Base-by-base conservation (phyloP, 441 rosid genomes). In the Bocquillonia castaneifolia region DNA sequence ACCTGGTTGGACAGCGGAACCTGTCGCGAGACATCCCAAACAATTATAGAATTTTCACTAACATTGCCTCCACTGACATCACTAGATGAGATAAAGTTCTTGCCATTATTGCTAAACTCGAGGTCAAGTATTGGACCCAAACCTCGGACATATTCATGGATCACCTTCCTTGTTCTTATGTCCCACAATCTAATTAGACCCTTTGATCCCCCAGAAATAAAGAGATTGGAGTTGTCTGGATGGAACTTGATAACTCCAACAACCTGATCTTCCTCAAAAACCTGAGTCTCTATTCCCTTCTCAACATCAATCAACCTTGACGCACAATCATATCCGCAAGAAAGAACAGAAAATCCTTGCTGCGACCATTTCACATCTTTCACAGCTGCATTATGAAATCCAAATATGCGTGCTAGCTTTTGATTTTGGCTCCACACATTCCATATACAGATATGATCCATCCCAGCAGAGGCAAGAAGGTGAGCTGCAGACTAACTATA, bases 1-100 rank as follows among this genome's bases (percentile, higher is more conserved):
- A 92, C 97, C 91, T 91, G 97, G 74, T 91, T 88, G 62, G 99
- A 93, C 42, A 91, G 76, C 17, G 92, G 95, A 79, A 91, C 74
- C 77, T 86, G 83, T 59, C 96, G 81, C 0, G 81, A 66, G 36
- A 91, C 64, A 64, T 93, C 97, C 99, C 97, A 93, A 56, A 88
- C 88, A 20, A 86, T 78, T 70, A 93, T 74, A 25, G 95, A 84
- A 60, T 91, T 91, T 78, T 91, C 97, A 42, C 92, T 93, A 65
- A 79, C 77, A 75, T 91, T 91, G 71, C 84, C 73, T 54, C 87
- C 78, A 7, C 88, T 82, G 40, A 91, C 92, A 78, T 91, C 93
- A 69, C 95, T 87, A 14, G 95, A 93, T 69, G 95, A 91, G 71
- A 89, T 73, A 63, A 93, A 89, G 61, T 80, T 85, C 68, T 80